Conservation (phyloP, 495 filamentous ascomycete genomes). For the Rusavskia elegans region DNA sequence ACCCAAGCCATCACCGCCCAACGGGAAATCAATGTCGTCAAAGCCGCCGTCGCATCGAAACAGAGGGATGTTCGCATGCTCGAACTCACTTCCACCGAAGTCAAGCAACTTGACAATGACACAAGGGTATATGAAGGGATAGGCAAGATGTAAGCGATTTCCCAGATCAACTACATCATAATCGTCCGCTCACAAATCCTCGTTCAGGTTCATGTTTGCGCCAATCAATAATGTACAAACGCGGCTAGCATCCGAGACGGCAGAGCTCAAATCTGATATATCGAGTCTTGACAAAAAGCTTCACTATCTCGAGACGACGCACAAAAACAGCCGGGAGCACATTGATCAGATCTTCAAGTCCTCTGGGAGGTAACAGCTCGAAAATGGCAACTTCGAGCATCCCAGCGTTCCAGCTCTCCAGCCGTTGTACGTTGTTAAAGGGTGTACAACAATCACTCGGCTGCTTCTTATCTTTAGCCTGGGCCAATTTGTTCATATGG, state of each 20-base stretch:
- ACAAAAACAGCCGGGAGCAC: constrained; percentile 80
- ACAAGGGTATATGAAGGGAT: constrained; percentile 88
- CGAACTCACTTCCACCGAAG: constrained; percentile 72
- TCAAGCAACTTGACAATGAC: constrained; percentile 56
- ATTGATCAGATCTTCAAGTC: constrained; percentile 70
- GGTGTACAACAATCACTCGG: too few species aligned
- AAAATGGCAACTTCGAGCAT: background rate
- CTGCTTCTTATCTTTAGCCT: too few species aligned
- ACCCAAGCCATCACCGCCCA: constrained; percentile 71
- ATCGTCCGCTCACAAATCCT: too few species aligned
- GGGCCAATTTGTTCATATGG: too few species aligned
- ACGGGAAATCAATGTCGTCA: constrained; percentile 80
- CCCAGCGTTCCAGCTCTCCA: too few species aligned
- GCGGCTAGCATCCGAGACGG: constrained; percentile 57
- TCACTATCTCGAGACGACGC: constrained; percentile 84
- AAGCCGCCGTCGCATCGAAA: constrained; percentile 70
- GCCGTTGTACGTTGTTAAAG: too few species aligned
- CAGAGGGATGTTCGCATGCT: constrained; percentile 79
- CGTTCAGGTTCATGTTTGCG: constrained; percentile 65
- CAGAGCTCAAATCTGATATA: constrained; percentile 61
- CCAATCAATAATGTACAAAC: constrained; percentile 58
- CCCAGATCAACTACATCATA: too few species aligned
- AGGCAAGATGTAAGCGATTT: constrained; percentile 64
- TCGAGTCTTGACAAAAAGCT: constrained; percentile 74
- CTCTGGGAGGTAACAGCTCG: constrained; percentile 16